Percentiles rank a stretch among this genome's conserved stretches.
Conservation (phyloP, 2,329 filamentous ascomycete genomes). For the Cytospora leucostoma region DNA sequence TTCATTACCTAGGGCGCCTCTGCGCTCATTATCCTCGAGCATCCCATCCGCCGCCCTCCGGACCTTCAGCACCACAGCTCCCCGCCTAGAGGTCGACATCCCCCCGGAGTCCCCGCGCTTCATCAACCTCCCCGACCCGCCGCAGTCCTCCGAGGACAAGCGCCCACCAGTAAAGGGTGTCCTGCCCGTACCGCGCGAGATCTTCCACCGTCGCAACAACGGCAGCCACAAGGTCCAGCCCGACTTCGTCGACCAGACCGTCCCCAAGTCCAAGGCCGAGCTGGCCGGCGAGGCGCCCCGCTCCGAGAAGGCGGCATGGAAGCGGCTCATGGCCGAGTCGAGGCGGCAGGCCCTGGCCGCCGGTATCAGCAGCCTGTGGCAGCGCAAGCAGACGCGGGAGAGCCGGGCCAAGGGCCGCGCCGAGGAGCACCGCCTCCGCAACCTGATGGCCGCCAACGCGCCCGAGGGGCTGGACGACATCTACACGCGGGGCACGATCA, state of each 20-base stretch:
- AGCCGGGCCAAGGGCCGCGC: conserved; percentile 41
- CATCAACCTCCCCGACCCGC: conserved; percentile 76
- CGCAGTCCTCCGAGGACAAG: conserved; percentile 64
- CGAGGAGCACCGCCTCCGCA: conserved; percentile 47
- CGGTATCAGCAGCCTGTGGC: conserved; percentile 70
- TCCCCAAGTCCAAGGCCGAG: conserved; percentile 53
- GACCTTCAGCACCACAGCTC: conserved; percentile 33
- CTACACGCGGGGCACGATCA: conserved; percentile 70
- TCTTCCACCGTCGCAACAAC: conserved; percentile 64
- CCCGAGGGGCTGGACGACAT: conserved; percentile 75
- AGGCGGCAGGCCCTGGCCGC: conserved; percentile 72
- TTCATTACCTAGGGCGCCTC: conserved; percentile 31
- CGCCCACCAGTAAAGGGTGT: conserved; percentile 66
- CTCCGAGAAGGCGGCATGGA: conserved; percentile 58
- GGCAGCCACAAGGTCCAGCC: conserved; percentile 61
- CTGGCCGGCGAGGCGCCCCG: conserved; percentile 39
- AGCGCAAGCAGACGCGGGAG: conserved; percentile 58
- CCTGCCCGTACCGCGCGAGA: conserved; percentile 77
- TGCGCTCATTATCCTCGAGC: conserved; percentile 30
- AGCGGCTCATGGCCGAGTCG: conserved; percentile 68
- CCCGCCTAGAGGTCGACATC: conserved; percentile 49
- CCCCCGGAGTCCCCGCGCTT: conserved; percentile 87
- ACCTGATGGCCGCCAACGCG: conserved; percentile 55
- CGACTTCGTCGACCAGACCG: conserved; percentile 62
- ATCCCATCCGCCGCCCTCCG: conserved; percentile 16